These are phyloP conservation scores for Fraxinus velutina DNA, from an alignment of 305 asterid genomes.

Conservation along the genomic window DNA sequence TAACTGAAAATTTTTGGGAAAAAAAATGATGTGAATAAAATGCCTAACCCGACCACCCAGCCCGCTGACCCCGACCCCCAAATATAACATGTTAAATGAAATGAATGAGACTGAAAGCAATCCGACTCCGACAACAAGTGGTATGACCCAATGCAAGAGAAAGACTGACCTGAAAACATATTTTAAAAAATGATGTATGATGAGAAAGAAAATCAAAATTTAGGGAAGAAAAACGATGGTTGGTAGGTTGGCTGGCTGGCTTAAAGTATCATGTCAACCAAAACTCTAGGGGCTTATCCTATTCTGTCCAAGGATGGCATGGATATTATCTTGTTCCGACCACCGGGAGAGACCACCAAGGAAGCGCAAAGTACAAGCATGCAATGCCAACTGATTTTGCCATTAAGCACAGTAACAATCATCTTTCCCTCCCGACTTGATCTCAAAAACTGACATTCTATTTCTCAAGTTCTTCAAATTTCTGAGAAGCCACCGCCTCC, in stretches of 20 bases:
- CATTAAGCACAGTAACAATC: slow-evolving; percentile 26
- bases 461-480: slow-evolving; percentile 26
- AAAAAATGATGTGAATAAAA: slow-evolving; percentile 46
- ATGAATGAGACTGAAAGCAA: slow-evolving; percentile 50
- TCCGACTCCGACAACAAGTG: slow-evolving; percentile 33
- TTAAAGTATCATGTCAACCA: slow-evolving; percentile 29
- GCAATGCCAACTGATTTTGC: slow-evolving; percentile 25
- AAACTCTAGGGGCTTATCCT: slow-evolving; percentile 33
- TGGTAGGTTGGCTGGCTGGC: slow-evolving; percentile 26
- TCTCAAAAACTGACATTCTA: slow-evolving; percentile 20
- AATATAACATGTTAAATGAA: slow-evolving; percentile 34
- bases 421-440: slow-evolving; percentile 15
- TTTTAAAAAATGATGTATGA: slow-evolving; percentile 28
- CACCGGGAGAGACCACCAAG: slow-evolving; percentile 20
- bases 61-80: slow-evolving; percentile 19
- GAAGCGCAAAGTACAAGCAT: slow-evolving; percentile 22
- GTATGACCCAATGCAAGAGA: slow-evolving; percentile 54
- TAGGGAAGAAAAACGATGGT: slow-evolving; percentile 25
- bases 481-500: slow-evolving; percentile 27
- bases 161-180: slow-evolving; percentile 38
- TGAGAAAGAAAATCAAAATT: slow-evolving; percentile 18
- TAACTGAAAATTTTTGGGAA: slow-evolving; percentile 31
- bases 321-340: slow-evolving; percentile 24
- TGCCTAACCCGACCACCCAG: slow-evolving; percentile 13
- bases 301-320: slow-evolving; percentile 20